Evolutionary conservation across 345 rosid genomes (phyloP).

Genomic region (Atalantia buxifolia): DNA sequence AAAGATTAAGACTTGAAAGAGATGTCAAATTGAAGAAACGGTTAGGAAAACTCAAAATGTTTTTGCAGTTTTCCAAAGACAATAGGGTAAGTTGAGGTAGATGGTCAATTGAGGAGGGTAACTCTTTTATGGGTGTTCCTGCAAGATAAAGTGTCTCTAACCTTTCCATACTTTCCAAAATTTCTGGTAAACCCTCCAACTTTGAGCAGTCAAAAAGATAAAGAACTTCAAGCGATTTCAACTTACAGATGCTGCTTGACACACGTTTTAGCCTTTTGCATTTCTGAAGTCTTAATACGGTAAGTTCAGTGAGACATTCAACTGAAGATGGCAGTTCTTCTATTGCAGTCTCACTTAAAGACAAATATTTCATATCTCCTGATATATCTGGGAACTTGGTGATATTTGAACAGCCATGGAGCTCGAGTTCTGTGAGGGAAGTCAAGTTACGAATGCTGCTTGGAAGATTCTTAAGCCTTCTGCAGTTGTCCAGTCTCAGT

Average conservation of each 20-base stretch:
- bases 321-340: constrained; percentile 13
- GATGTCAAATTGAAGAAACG: neutral
- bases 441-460: neutral
- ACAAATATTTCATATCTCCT: neutral
- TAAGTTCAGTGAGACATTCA: neutral
- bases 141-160: neutral
- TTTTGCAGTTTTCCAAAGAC: constrained; percentile 3
- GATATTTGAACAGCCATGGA: constrained; percentile 7
- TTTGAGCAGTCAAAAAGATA: neutral
- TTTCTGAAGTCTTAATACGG: neutral
- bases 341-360: constrained; percentile 5
- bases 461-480: constrained; percentile 4
- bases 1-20: neutral
- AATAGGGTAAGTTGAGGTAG: neutral
- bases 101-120: constrained; percentile 1
- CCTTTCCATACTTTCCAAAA: neutral
- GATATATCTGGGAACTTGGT: constrained; percentile 6
- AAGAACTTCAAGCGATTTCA: neutral
- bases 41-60: constrained; percentile 1
- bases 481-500: neutral
- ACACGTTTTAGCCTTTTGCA: constrained; percentile 13
- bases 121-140: constrained; percentile 5
- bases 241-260: neutral
- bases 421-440: neutral
- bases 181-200: neutral